phyloP scores from a whole-genome alignment of 371 early-diverging fungal genomes.

The Mucor plumbeus region DNA sequence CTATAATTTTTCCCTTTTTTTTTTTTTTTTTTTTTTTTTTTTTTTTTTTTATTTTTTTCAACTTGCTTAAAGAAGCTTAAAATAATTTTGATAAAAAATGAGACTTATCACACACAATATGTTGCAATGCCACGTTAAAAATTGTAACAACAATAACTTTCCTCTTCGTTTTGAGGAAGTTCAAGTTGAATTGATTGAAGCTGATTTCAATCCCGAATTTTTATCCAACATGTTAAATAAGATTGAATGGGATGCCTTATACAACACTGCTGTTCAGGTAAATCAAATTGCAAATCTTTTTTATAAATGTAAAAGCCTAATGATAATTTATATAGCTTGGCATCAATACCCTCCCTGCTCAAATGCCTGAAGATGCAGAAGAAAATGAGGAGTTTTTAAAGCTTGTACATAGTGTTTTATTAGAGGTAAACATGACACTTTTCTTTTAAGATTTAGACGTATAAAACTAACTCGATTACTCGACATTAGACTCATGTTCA shows the following conservation, averaged over 20 bases:
- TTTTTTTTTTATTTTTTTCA: background rate
- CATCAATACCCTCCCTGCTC: slow-evolving; percentile 68
- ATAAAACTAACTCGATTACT: background rate
- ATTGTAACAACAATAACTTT: slow-evolving; percentile 88
- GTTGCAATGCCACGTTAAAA: slow-evolving; percentile 97
- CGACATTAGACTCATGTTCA: slow-evolving; percentile 75
- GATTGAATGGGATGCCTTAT: slow-evolving; percentile 87
- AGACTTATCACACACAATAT: slow-evolving; percentile 97
- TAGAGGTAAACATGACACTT: slow-evolving; percentile 69
- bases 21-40: slow-evolving; percentile 1
- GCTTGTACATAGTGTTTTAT: slow-evolving; percentile 74
- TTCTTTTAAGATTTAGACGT: no score
- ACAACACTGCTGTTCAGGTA: slow-evolving; percentile 76
- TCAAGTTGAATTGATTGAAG: slow-evolving; percentile 81
- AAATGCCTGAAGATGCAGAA: slow-evolving; percentile 73
- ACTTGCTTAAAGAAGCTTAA: no score
- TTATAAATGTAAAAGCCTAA: background rate
- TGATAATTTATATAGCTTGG: slow-evolving; percentile 50
- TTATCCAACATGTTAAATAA: slow-evolving; percentile 81
- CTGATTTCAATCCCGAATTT: slow-evolving; percentile 89
- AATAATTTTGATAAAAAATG: slow-evolving; percentile 48
- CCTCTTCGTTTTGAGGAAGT: slow-evolving; percentile 88
- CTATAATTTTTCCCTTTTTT: background rate
- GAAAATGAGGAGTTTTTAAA: slow-evolving; percentile 78
- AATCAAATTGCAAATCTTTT: background rate